Evolutionary conservation across 1,284 basidiomycete genomes (phyloP), one percentile per base, ranked within the genome.

Genomic region (Rhodotorula glutinis): DNA sequence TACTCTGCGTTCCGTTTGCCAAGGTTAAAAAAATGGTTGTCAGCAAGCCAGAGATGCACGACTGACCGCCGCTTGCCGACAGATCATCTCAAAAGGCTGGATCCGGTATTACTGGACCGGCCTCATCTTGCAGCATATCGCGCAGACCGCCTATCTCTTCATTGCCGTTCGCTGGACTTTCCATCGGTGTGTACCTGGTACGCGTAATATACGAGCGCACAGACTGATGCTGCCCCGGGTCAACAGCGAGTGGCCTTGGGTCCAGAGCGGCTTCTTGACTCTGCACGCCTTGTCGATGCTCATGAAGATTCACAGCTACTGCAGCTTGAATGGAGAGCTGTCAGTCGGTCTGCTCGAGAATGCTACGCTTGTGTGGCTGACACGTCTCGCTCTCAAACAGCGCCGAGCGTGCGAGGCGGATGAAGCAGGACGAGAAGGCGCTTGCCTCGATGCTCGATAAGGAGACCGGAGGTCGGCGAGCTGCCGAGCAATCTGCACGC

Each of bases 241-340:
- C 30, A 40, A 16, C 72, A 88, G 91, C 61, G 85, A 92, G 73
- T 98, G 93, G 94, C 92, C 92, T 47, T 97, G 95, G 94, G 94
- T 98, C 2, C 95, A 98, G 79, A 64, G 62, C 38, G 66, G 66
- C 2, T 68, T 68, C 44, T 43, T 68, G 92, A 65, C 62, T 25
- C 47, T 68, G 4, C 92, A 68, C 27, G 63, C 66, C 0, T 81
- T 96, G 13, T 85, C 88, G 64, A 89, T 95, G 87, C 85, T 95
- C 74, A 96, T 96, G 92, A 96, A 96, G 79, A 86, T 96, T 83
- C 93, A 98, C 80, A 96, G 92, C 23, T 98, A 98, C 80, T 86
- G 92, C 80, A 85, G 87, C 38, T 85, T 90, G 63, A 98, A 98
- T 76, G 92, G 94, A 9, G 86, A 90, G 76, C 86, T 97, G 61